Conservation (phyloP, 1,284 basidiomycete genomes). For the Rhodofomes roseus region DNA sequence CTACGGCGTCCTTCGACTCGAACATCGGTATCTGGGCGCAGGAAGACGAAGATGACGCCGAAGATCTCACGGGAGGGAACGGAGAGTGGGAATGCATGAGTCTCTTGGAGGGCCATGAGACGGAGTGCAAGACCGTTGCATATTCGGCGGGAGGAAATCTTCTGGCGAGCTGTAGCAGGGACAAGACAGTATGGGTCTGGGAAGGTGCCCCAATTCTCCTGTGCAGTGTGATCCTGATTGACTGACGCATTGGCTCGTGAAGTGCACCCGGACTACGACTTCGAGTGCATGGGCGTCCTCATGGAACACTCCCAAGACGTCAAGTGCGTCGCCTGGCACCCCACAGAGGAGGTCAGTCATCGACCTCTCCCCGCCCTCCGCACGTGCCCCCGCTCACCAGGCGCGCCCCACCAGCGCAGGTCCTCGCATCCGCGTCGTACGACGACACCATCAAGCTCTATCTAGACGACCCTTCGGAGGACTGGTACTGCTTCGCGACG, state of each 20-base stretch:
- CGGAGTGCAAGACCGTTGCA: slow-evolving; percentile 93
- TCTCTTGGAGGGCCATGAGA: slow-evolving; percentile 93
- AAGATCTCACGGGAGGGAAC: slow-evolving; percentile 29
- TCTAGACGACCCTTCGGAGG: slow-evolving; percentile 90
- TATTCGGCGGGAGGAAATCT: slow-evolving; percentile 81
- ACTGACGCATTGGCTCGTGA: background rate
- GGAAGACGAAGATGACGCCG: slow-evolving; percentile 44
- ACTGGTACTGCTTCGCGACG: slow-evolving; percentile 90
- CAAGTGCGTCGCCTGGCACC: slow-evolving; percentile 95
- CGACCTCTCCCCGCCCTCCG: background rate
- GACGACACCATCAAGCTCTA: slow-evolving; percentile 97
- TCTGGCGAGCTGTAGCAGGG: slow-evolving; percentile 90
- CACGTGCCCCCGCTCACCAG: slow-evolving; percentile 12
- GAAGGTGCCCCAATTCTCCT: slow-evolving; percentile 60
- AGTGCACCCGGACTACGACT: slow-evolving; percentile 91
- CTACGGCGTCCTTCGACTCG: slow-evolving; percentile 93
- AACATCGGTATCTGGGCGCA: slow-evolving; percentile 93
- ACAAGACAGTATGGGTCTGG: slow-evolving; percentile 99
- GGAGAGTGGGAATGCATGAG: slow-evolving; percentile 86
- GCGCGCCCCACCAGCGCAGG: slow-evolving; percentile 44
- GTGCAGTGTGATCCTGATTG: too few species aligned
- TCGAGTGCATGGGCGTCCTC: slow-evolving; percentile 92
- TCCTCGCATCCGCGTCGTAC: slow-evolving; percentile 95
- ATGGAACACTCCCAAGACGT: slow-evolving; percentile 99
- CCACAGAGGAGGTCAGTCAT: slow-evolving; percentile 78